phyloP scores from a whole-genome alignment of 176 grass and related monocot genomes.

The Triticum dicoccoides region DNA sequence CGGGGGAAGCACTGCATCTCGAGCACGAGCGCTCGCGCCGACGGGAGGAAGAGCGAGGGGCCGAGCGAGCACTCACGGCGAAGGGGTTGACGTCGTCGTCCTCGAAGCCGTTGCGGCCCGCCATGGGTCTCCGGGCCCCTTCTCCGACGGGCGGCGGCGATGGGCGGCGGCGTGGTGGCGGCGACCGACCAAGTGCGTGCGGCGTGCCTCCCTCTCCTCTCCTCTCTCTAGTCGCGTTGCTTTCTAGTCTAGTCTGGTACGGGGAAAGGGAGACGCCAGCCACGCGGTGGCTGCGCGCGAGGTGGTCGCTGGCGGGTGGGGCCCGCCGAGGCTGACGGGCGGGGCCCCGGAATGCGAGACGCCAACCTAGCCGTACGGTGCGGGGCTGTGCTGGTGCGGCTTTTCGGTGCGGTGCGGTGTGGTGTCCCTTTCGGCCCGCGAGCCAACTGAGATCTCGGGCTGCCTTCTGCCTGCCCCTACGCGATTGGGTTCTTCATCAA shows the following conservation, averaged over 20 bases:
- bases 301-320: conserved; percentile 22
- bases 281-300: background rate
- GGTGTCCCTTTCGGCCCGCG: background rate
- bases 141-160: conserved; percentile 21
- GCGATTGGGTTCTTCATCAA: too few relatives aligned
- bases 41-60: background rate
- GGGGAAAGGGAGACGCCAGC: background rate
- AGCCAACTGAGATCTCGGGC: background rate
- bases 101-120: conserved; percentile 84
- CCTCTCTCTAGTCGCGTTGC: conserved; percentile 1
- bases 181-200: conserved; percentile 29
- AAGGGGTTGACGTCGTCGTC: conserved; percentile 95
- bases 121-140: conserved; percentile 41
- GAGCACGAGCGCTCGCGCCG: background rate
- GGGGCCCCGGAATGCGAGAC: background rate
- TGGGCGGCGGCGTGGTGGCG: background rate
- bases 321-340: background rate
- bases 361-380: conserved; percentile 23
- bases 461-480: too few relatives aligned
- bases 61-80: conserved; percentile 54
- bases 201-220: background rate
- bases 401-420: background rate
- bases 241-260: background rate
- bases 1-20: background rate
- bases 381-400: background rate